A percentile compares a stretch with the other conserved stretches of the same genome.
Conservation (phyloP, 306 rosid genomes). For the Comarum palustre region DNA sequence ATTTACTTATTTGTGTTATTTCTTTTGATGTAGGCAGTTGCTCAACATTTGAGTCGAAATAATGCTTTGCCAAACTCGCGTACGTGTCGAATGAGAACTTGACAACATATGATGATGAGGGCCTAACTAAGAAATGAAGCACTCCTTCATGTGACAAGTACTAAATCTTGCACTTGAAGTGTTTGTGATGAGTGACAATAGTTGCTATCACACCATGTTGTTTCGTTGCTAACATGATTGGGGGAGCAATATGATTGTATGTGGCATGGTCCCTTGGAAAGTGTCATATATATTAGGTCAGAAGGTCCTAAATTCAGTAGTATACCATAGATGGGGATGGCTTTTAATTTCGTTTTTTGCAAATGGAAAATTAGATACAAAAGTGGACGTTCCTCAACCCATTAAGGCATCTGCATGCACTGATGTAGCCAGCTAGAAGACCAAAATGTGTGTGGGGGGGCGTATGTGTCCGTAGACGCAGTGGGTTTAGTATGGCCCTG, state of each 20-base stretch:
- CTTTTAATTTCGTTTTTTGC: background rate
- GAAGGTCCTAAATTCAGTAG: background rate
- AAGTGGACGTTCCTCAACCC: background rate
- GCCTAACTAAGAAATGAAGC: background rate
- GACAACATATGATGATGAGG: background rate
- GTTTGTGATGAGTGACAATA: background rate
- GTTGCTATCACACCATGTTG: background rate
- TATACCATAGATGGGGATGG: too few species aligned
- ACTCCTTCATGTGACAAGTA: background rate
- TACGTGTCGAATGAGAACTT: background rate
- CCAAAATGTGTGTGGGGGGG: background rate
- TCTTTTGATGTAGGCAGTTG: background rate
- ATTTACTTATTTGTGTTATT: background rate
- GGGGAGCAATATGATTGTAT: background rate
- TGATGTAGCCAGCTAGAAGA: background rate
- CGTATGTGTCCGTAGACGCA: background rate
- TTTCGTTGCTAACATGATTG: conserved; percentile 1
- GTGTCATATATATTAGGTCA: background rate
- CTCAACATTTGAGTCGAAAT: background rate
- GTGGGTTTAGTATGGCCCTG: background rate
- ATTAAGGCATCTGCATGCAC: background rate
- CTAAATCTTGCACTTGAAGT: background rate
- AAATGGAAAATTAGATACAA: background rate
- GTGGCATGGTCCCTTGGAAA: background rate
- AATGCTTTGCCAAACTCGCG: background rate